A percentile compares a stretch with the other conserved stretches of the same genome.
These are phyloP conservation scores for Dothideomycetes sp. DNA, from an alignment of 2,329 filamentous ascomycete species.

Conservation along the genomic window DNA sequence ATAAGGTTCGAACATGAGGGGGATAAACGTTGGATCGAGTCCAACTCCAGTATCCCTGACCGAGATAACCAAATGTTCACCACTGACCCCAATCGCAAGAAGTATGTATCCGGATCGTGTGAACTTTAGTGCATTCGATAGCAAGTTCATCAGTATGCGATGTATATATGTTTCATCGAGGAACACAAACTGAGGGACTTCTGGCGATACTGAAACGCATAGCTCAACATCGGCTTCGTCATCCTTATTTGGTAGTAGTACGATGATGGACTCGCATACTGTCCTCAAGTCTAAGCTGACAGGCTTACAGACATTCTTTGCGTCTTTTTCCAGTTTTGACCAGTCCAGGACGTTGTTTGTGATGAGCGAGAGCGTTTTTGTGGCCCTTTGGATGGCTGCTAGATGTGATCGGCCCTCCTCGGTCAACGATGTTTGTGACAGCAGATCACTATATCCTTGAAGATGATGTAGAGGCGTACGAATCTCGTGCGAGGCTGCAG, in stretches of 20 bases:
- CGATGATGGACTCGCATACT: slow-evolving; percentile 27
- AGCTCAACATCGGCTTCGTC: slow-evolving; percentile 26
- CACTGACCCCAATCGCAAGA: slow-evolving; percentile 31
- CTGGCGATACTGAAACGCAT: slow-evolving; percentile 25
- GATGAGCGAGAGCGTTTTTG: slow-evolving; percentile 28
- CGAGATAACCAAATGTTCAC: slow-evolving; percentile 14
- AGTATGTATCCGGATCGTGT: slow-evolving; percentile 53
- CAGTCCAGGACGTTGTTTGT: slow-evolving; percentile 31
- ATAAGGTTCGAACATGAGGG: slow-evolving; percentile 79
- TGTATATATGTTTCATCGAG: slow-evolving; percentile 29
- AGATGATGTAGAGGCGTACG: slow-evolving; percentile 30
- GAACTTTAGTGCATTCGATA: slow-evolving; percentile 29
- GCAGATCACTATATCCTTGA: slow-evolving; percentile 29
- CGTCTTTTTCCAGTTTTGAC: slow-evolving; percentile 28
- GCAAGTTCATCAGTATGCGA: slow-evolving; percentile 29
- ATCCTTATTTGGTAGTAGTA: slow-evolving; percentile 26
- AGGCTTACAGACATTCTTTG: slow-evolving; percentile 25
- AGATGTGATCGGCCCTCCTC: slow-evolving; percentile 26
- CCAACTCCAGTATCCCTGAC: slow-evolving; percentile 77
- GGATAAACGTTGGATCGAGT: slow-evolving; percentile 63
- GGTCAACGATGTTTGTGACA: slow-evolving; percentile 25
- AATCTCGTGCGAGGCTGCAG: slow-evolving; percentile 30
- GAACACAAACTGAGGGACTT: slow-evolving; percentile 25
- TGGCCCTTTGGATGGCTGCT: slow-evolving; percentile 27
- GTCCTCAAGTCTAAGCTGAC: slow-evolving; percentile 24